phyloP scores from a whole-genome alignment of 2,329 filamentous ascomycete genomes.

The Aspergillus aculeatus region DNA sequence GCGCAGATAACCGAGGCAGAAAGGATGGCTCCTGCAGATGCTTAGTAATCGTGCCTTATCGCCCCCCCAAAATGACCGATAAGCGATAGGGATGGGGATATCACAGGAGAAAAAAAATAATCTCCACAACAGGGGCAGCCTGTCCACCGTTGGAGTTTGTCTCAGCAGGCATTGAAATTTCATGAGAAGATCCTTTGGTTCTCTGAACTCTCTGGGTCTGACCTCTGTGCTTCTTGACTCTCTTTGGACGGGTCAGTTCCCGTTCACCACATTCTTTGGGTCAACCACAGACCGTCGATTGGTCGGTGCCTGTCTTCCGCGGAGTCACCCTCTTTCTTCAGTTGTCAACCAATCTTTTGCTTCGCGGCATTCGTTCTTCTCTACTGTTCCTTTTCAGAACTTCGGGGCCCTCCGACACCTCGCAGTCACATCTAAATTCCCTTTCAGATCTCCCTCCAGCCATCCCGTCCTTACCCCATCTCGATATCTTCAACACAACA shows the following conservation, averaged over 20 bases:
- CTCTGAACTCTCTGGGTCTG: not conserved
- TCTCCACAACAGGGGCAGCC: not conserved
- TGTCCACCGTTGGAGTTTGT: not conserved
- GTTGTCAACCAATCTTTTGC: slow-evolving; percentile 1
- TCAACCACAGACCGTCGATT: slow-evolving; percentile 16
- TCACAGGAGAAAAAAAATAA: not conserved
- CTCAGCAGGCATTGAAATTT: not conserved
- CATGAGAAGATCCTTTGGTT: not conserved
- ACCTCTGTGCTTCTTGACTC: slow-evolving; percentile 5
- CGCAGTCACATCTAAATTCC: not conserved
- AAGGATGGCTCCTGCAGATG: not conserved
- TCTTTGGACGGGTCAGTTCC: not conserved
- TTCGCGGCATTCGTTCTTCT: not conserved
- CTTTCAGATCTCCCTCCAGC: not conserved
- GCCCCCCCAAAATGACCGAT: not conserved
- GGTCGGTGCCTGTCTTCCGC: slow-evolving; percentile 11
- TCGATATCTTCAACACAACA: not conserved
- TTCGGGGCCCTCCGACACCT: not conserved
- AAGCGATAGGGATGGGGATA: not conserved
- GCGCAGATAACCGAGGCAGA: not conserved
- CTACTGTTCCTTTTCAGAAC: not conserved
- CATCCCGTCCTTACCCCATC: not conserved
- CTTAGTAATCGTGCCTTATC: not conserved
- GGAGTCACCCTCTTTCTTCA: slow-evolving; percentile 8
- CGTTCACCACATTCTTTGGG: slow-evolving; percentile 6